Conservation (phyloP, 83 land plant genomes). For the Thuja plicata region DNA sequence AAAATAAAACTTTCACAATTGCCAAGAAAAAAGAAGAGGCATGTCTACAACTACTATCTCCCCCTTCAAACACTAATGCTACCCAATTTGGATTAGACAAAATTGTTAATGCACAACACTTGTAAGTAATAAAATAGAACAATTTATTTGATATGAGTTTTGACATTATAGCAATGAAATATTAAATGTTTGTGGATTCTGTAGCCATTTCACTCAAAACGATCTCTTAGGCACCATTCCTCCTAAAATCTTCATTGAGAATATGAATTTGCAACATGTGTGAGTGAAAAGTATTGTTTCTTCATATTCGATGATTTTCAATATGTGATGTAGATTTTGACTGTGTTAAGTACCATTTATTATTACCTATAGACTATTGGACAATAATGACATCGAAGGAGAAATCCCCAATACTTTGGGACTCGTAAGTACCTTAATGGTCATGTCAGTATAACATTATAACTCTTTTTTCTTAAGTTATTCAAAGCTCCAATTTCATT, state of each 20-base stretch:
- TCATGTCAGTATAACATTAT: slow-evolving; percentile 41
- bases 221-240: slow-evolving; percentile 16
- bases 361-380: neutral
- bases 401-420: slow-evolving; percentile 46
- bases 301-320: neutral
- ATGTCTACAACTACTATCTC: too few species aligned
- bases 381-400: slow-evolving; percentile 2
- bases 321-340: neutral
- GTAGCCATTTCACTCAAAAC: slow-evolving; percentile 12
- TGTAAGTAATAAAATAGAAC: neutral
- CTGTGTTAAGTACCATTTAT: neutral
- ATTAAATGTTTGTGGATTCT: neutral
- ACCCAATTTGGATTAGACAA: slow-evolving; percentile 12
- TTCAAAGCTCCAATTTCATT: neutral
- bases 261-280: slow-evolving; percentile 6
- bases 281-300: neutral
- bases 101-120: slow-evolving; percentile 5
- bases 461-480: slow-evolving; percentile 20
- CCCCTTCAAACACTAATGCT: too few species aligned
- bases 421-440: slow-evolving; percentile 35
- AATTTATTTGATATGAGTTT: neutral
- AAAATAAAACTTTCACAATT: too few species aligned
- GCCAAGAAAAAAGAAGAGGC: too few species aligned
- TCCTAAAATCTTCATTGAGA: neutral
- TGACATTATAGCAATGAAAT: neutral